phyloP scores from a whole-genome alignment of 2,329 filamentous ascomycete genomes.

The Ophiocordyceps camponoti-rufipedis region DNA sequence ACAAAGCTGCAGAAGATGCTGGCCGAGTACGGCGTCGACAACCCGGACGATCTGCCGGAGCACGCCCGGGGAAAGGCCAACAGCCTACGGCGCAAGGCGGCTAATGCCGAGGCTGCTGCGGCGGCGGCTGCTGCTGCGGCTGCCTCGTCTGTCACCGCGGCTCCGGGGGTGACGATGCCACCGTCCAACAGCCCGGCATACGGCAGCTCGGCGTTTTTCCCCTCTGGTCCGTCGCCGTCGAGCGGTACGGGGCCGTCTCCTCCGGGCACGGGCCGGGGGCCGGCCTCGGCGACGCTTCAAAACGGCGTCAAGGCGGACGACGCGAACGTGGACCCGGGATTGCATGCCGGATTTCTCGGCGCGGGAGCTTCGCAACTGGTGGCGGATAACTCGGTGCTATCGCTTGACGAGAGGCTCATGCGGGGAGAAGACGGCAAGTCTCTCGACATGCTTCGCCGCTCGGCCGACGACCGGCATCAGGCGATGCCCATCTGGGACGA shows the following conservation, averaged over 20 bases:
- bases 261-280: conserved; percentile 12
- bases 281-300: conserved; percentile 7
- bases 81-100: conserved; percentile 52
- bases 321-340: conserved; percentile 19
- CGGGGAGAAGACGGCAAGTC: conserved; percentile 29
- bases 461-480: conserved; percentile 28
- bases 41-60: conserved; percentile 77
- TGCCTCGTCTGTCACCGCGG: conserved; percentile 5
- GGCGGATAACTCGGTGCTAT: conserved; percentile 19
- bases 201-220: conserved; percentile 9
- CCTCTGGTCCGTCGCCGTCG: conserved; percentile 5
- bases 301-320: conserved; percentile 16
- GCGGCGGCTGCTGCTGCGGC: conserved; percentile 11
- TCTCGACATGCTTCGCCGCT: conserved; percentile 32
- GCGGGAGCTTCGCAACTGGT: conserved; percentile 23
- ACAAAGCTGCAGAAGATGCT: conserved; percentile 96
- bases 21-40: conserved; percentile 70
- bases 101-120: conserved; percentile 35
- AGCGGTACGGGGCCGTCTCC: conserved; percentile 4
- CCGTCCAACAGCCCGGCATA: conserved; percentile 7
- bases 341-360: conserved; percentile 26
- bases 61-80: conserved; percentile 64
- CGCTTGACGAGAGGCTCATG: conserved; percentile 32
- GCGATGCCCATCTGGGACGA: conserved; percentile 32
- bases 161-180: conserved; percentile 6